Percentiles rank a stretch among this genome's conserved stretches.
Conservation (phyloP, 768 basidiomycete genomes). For the Cyclocybe cylindracea region DNA sequence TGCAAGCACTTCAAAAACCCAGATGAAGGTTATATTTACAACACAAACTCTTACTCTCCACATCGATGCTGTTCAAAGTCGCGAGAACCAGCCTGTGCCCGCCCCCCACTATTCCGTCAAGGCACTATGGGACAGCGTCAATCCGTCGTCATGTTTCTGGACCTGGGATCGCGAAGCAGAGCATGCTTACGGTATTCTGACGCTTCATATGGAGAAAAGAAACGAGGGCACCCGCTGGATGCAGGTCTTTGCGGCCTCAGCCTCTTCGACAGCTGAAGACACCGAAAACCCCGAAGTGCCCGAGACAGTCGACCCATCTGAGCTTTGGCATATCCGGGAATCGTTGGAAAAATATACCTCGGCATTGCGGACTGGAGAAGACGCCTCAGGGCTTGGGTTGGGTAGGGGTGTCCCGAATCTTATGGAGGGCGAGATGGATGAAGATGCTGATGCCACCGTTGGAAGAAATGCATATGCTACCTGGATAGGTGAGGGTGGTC, state of each 20-base stretch:
- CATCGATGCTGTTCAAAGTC: slow-evolving; percentile 37
- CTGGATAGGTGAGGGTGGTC: slow-evolving; percentile 61
- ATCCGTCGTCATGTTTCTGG: slow-evolving; percentile 83
- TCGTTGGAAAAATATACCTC: slow-evolving; percentile 85
- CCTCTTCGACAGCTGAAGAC: slow-evolving; percentile 32
- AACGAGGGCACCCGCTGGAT: slow-evolving; percentile 85
- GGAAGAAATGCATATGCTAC: slow-evolving; percentile 68
- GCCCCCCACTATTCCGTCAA: slow-evolving; percentile 64
- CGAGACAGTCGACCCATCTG: slow-evolving; percentile 87
- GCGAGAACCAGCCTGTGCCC: slow-evolving; percentile 24
- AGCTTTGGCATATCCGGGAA: slow-evolving; percentile 78
- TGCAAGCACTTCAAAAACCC: slow-evolving; percentile 57
- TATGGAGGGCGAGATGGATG: slow-evolving; percentile 87
- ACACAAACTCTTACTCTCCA: slow-evolving; percentile 65
- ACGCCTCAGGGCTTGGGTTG: slow-evolving; percentile 61
- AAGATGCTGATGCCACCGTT: slow-evolving; percentile 78
- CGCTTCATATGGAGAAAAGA: slow-evolving; percentile 85
- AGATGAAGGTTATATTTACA: slow-evolving; percentile 70
- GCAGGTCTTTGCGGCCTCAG: slow-evolving; percentile 71
- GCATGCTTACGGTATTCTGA: slow-evolving; percentile 66
- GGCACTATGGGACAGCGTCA: slow-evolving; percentile 79
- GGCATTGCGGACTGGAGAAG: slow-evolving; percentile 57
- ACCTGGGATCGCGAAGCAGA: slow-evolving; percentile 86
- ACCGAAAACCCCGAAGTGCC: slow-evolving; percentile 67
- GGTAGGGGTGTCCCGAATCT: slow-evolving; percentile 78